Conservation (phyloP, 1,284 basidiomycete genomes). For the Apiotrichum sp. region DNA sequence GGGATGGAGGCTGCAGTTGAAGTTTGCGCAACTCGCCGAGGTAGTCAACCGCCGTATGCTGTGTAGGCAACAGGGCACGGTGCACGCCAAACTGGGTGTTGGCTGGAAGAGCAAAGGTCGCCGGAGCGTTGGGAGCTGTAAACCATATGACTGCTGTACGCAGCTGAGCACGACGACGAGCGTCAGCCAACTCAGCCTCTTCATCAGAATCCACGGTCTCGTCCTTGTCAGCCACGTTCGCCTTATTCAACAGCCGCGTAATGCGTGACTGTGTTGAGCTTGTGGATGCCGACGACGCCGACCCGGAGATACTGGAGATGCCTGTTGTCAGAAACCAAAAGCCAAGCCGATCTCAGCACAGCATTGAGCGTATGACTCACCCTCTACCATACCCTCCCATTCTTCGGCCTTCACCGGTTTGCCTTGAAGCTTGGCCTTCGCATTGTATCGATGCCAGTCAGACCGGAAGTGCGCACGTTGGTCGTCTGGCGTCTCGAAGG, state of each 20-base stretch:
- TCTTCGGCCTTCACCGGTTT: constrained; percentile 61
- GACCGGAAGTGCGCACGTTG: constrained; percentile 85
- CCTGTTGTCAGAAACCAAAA: constrained; percentile 48
- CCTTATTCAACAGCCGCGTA: constrained; percentile 60
- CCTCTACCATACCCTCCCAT: constrained; percentile 71
- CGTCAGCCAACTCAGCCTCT: constrained; percentile 42
- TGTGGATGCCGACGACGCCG: constrained; percentile 63
- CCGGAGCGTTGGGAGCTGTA: constrained; percentile 53
- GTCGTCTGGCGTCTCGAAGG: constrained; percentile 69
- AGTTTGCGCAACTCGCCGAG: constrained; percentile 56
- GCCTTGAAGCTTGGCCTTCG: constrained; percentile 66
- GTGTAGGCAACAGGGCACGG: constrained; percentile 61
- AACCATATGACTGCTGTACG: constrained; percentile 84
- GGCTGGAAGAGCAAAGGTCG: constrained; percentile 42
- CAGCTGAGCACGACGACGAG: constrained; percentile 50
- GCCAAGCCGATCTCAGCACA: constrained; percentile 19
- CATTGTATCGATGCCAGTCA: constrained; percentile 98
- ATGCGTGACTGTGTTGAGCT: constrained; percentile 44
- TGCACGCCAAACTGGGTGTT: constrained; percentile 86
- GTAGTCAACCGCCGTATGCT: constrained; percentile 46
- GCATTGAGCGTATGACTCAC: constrained; percentile 45
- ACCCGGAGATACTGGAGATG: constrained; percentile 82
- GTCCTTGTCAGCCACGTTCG: constrained; percentile 23
- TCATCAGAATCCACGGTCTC: constrained; percentile 33
- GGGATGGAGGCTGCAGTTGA: constrained; percentile 52